Evolutionary conservation across 2,329 filamentous ascomycete genomes (phyloP), one percentile per base, ranked within the genome.

Genomic region (Diaporthe ampelina): DNA sequence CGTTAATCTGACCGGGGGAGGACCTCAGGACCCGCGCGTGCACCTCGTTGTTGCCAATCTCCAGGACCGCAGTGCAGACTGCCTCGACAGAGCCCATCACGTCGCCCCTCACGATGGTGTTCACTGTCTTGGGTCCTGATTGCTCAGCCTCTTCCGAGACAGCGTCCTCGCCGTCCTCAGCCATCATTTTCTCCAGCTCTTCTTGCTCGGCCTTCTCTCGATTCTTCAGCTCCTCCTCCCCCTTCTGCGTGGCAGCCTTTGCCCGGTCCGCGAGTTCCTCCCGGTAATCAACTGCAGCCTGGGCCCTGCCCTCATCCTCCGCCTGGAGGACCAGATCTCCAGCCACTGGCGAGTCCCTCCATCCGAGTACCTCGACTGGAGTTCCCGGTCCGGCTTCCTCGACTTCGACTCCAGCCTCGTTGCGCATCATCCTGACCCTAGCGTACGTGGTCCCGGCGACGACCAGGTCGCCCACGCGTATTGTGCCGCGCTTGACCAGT

Each of bases 81-180:
- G 97, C 97, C 85, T 99, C 97, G 0, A 95, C 95, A 0, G 96
- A 98, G 50, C 97, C 97, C 76, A 93, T 94, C 24, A 98, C 97
- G 79, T 99, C 97, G 71, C 93, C 95, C 83, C 97, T 98, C 85
- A 99, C 88, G 74, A 97, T 91, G 83, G 98, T 97, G 79, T 93
- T 93, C 63, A 98, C 88, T 21, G 89, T 85, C 68, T 87, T 86
- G 10, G 88, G 83, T 11, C 87, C 86, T 45, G 82, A 78, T 19
- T 80, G 78, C 11, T 82, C 84, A 1, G 82, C 79, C 3, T 81
- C 79, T 63, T 82, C 85, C 59, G 84, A 85, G 7, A 82, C 81
- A 0, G 80, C 77, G 40, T 80, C 79, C 35, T 80, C 80, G 29
- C 77, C 79, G 7, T 82, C 81, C 40, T 80, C 79, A 48, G 83